A percentile compares a stretch with the other conserved stretches of the same genome.
Conservation (phyloP, 2,329 filamentous ascomycete species). For the Fusarium piperis region DNA sequence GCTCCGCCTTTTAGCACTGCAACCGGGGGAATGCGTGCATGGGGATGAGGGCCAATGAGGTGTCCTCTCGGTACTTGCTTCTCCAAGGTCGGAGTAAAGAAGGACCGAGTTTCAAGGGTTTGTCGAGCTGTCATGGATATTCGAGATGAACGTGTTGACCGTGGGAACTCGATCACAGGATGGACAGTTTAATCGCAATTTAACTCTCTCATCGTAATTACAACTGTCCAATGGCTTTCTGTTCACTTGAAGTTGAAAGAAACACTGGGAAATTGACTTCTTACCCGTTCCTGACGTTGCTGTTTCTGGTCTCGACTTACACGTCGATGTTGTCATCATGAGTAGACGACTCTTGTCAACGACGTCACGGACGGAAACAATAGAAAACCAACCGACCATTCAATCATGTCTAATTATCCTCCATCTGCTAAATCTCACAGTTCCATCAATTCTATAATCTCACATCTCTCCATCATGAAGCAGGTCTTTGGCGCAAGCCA, state of each 20-base stretch:
- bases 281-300: conserved; percentile 13
- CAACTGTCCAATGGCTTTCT: background rate
- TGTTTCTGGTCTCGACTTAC: conserved; percentile 17
- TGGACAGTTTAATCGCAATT: conserved; percentile 13
- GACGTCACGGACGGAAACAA: conserved; percentile 28
- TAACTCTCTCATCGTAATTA: conserved; percentile 6
- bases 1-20: conserved; percentile 37
- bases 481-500: conserved; percentile 27
- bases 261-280: background rate
- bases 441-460: background rate
- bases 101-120: background rate
- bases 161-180: conserved; percentile 9
- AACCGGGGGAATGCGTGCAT: background rate
- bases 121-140: conserved; percentile 28
- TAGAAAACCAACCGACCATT: conserved; percentile 1
- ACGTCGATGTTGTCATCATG: conserved; percentile 39
- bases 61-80: conserved; percentile 3
- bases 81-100: conserved; percentile 13
- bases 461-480: conserved; percentile 17
- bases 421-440: background rate
- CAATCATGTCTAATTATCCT: background rate
- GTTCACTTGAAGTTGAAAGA: background rate
- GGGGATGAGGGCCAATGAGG: background rate
- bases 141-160: conserved; percentile 2
- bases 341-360: conserved; percentile 30